Evolutionary conservation across 495 filamentous ascomycete species (phyloP), one percentile per base, ranked within the genome.

Genomic region (Gamarada debralockiae): DNA sequence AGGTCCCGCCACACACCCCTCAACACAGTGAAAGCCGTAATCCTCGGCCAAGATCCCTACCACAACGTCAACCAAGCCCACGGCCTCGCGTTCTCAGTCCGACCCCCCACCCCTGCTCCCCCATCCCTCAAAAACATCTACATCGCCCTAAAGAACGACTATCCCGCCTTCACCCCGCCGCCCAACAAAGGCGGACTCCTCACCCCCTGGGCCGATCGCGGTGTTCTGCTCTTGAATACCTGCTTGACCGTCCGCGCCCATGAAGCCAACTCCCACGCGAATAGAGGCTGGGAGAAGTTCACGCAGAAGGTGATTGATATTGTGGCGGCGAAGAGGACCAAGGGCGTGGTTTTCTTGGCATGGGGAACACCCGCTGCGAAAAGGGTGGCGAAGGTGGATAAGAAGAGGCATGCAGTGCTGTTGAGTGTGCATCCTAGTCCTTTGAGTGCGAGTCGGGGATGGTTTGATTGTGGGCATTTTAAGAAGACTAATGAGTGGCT

Each of bases 21-120:
- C 50, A 69, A 84, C 71, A 85, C 72, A 1, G 92, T 97, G 50
- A 93, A 92, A 63, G 83, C 83, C 41, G 90, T 98, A 7, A 87
- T 98, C 67, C 61, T 97, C 38, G 93, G 95, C 55, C 93, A 98
- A 71, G 93, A 98, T 67, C 93, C 93, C 4, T 98, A 98, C 68
- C 93, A 97, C 73, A 93, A 95, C 66, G 59, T 77, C 70, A 95
- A 95, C 72, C 93, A 98, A 78, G 93, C 93, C 29, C 92, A 96
- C 69, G 93, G 93, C 21, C 82, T 98, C 40, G 88, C 83, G 66
- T 98, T 98, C 80, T 95, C 89, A 15, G 90, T 97, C 47, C 90
- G 86, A 0, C 83, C 93, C 0, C 93, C 93, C 0, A 96, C 90
- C 0, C 80, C 79, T 4, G 92, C 91, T 1, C 93, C 93, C 0